phyloP scores from a whole-genome alignment of 768 basidiomycete species.

The Tephrocybe sp. region DNA sequence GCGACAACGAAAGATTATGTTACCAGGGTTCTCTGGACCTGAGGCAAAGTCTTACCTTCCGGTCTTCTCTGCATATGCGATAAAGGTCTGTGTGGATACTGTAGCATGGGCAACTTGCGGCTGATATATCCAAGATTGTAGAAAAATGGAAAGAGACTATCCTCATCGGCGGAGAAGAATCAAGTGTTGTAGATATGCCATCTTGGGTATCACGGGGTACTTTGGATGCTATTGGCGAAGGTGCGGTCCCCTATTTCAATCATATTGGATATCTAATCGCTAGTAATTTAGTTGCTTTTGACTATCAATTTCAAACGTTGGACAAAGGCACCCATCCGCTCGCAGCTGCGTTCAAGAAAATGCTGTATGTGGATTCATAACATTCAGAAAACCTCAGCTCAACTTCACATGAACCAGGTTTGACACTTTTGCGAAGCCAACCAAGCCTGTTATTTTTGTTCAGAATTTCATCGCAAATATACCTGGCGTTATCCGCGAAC shows the following conservation, averaged over 20 bases:
- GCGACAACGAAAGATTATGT: constrained; percentile 43
- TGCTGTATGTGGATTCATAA: constrained; percentile 27
- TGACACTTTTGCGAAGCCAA: constrained; percentile 28
- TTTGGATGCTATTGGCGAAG: constrained; percentile 49
- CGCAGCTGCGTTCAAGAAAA: constrained; percentile 30
- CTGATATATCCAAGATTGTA: constrained; percentile 25
- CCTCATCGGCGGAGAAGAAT: constrained; percentile 19
- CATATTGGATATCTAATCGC: neutral
- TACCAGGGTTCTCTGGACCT: constrained; percentile 42
- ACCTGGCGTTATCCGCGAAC: too few relatives aligned
- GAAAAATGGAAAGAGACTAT: constrained; percentile 36
- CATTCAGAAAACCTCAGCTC: neutral
- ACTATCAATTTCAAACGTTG: constrained; percentile 42
- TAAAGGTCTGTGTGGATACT: constrained; percentile 21
- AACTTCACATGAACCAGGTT: constrained; percentile 17
- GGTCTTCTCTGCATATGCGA: constrained; percentile 36
- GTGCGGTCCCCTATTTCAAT: constrained; percentile 19
- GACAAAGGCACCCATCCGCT: constrained; percentile 35
- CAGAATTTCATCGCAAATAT: constrained; percentile 15
- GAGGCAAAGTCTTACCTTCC: constrained; percentile 39
- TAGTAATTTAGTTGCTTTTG: constrained; percentile 40
- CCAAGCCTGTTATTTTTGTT: constrained; percentile 27
- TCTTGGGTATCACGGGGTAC: constrained; percentile 40
- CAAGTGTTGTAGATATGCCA: constrained; percentile 31
- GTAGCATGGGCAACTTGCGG: constrained; percentile 7